Percentiles rank a stretch among this genome's conserved stretches.
These are phyloP conservation scores for Psidium guajava DNA, from an alignment of 345 rosid species.

Conservation along the genomic window DNA sequence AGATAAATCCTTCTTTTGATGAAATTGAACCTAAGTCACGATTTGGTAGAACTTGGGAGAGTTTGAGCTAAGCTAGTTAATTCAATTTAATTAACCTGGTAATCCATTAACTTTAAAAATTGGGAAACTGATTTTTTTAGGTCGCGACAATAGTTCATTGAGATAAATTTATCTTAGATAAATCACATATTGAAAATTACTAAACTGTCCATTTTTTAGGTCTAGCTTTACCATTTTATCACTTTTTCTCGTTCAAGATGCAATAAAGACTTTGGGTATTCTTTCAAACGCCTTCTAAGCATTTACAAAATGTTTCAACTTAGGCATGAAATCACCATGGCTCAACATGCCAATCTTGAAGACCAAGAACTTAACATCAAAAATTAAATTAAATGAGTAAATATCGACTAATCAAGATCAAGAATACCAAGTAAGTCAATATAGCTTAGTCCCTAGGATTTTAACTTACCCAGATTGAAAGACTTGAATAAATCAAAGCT, in stretches of 20 bases:
- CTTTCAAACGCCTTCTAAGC: background rate
- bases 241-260: background rate
- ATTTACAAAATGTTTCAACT: background rate
- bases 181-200: background rate
- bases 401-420: background rate
- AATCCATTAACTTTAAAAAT: no score
- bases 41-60: no score
- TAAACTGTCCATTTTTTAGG: background rate
- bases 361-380: background rate
- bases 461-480: background rate
- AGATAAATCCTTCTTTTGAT: no score
- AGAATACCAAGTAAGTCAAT: background rate
- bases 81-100: no score
- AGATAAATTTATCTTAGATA: no score
- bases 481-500: background rate
- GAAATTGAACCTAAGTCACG: no score
- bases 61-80: no score
- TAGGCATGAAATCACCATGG: background rate
- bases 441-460: background rate
- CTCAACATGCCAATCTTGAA: background rate
- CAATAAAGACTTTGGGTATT: background rate
- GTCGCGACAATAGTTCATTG: no score
- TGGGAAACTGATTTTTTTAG: no score
- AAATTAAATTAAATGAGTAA: background rate
- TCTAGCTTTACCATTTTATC: background rate